phyloP scores from a whole-genome alignment of 2,329 filamentous ascomycete genomes.

The Cladosporium colombiae region DNA sequence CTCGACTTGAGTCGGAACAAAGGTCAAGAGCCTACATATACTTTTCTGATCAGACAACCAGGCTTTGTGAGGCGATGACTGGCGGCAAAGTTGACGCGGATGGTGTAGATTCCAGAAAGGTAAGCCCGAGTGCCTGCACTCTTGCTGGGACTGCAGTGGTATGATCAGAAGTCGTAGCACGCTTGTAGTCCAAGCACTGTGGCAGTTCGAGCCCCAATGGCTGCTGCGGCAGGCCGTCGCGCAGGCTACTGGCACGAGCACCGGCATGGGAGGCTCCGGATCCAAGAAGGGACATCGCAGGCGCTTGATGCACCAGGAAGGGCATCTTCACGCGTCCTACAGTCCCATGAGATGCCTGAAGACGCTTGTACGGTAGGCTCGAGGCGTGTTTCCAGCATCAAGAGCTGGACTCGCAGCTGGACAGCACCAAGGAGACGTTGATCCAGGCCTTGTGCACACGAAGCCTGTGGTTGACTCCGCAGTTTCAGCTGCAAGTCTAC shows the following conservation, averaged over 20 bases:
- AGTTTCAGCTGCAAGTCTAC: conserved; percentile 4
- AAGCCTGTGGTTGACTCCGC: not conserved
- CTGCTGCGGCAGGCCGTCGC: not conserved
- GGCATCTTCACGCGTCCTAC: not conserved
- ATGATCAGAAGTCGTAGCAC: not conserved
- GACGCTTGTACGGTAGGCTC: not conserved
- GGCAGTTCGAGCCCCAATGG: not conserved
- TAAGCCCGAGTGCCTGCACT: not conserved
- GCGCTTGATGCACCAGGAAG: not conserved
- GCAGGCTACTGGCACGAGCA: not conserved
- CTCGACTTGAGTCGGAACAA: not conserved
- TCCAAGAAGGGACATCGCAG: conserved; percentile 2
- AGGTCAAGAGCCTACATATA: not conserved
- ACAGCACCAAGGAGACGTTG: not conserved
- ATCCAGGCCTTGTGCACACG: not conserved
- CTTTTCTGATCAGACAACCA: not conserved
- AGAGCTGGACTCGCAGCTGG: not conserved
- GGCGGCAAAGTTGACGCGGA: not conserved
- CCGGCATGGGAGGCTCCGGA: not conserved
- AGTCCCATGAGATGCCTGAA: not conserved
- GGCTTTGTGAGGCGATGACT: not conserved
- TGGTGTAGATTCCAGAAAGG: not conserved
- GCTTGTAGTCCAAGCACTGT: not conserved
- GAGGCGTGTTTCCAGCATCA: not conserved
- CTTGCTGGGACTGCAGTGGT: not conserved